Evolutionary conservation across 2,329 filamentous ascomycete species (phyloP), one percentile per base, ranked within the genome.

Genomic region (Gliomastix tumulicola): DNA sequence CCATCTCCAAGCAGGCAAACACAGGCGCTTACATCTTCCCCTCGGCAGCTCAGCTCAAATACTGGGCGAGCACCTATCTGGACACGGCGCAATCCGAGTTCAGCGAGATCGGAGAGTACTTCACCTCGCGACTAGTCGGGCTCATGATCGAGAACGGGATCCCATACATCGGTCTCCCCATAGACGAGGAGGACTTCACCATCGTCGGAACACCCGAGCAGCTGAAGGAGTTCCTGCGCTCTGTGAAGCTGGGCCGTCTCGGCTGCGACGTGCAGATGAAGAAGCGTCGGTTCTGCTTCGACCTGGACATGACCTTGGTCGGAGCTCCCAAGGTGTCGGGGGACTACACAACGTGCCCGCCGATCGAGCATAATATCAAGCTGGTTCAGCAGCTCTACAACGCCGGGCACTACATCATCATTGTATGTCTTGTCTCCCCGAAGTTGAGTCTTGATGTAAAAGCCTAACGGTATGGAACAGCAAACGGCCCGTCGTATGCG

Each of bases 231-330:
- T 45, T 56, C 15, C 38, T 56, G 16, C 39, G 42, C 27, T 42
- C 44, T 13, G 37, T 51, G 28, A 52, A 51, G 43, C 12, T 17
- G 15, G 17, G 17, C 10, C 16, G 15, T 43, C 27, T 35, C 17
- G 46, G 46, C 23, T n/a, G n/a, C n/a, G n/a, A n/a, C n/a, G n/a
- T n/a, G n/a, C 43, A 48, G 35, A 35, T 44, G 23, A 47, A 52
- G 41, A 52, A 49, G 37, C 40, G 52, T 10, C 46, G 51, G n/a
- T 54, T 55, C 42, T 55, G 51, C 37, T 55, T 55, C 39, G 50
- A 56, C 39, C 43, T 55, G 12, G 53, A 56, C 40, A 46, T 47
- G 37, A 56, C 53, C 3, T 42, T 56, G 3, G 50, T 55, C 21
- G 53, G 53, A 34, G 48, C 47, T 9, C 51, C 51, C 12, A 39